These are phyloP conservation scores for Heterobasidion occidentale DNA, from an alignment of 1,284 basidiomycete species.

Conservation along the genomic window DNA sequence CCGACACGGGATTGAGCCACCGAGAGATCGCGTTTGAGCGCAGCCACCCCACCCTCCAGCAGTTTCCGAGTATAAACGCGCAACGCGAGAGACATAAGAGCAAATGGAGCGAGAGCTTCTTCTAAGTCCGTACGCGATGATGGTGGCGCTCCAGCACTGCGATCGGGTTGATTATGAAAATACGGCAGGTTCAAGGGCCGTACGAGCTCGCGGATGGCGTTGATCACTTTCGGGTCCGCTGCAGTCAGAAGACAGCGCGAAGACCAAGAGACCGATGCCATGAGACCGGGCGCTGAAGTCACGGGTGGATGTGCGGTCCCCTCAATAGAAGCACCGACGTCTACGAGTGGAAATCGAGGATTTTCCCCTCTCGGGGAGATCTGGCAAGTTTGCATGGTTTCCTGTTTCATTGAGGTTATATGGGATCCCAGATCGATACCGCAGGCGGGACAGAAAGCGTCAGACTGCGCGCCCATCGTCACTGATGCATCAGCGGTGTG, in stretches of 20 bases:
- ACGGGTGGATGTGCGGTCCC: neutral
- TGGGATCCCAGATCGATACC: constrained; percentile 13
- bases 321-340: neutral
- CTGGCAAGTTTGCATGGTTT: neutral
- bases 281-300: neutral
- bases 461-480: neutral
- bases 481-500: neutral
- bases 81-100: constrained; percentile 32
- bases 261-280: constrained; percentile 1
- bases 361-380: neutral
- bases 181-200: constrained; percentile 2
- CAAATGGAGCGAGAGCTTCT: constrained; percentile 30
- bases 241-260: constrained; percentile 4
- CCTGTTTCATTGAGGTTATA: neutral
- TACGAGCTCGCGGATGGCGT: constrained; percentile 5
- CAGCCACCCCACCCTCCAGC: constrained; percentile 3
- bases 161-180: constrained; percentile 1
- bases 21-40: constrained; percentile 1
- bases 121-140: neutral
- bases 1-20: neutral
- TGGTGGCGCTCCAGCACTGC: constrained; percentile 1
- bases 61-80: constrained; percentile 25
- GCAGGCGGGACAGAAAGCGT: constrained; percentile 21
- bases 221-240: constrained; percentile 3
- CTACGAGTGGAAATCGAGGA: neutral